These are phyloP conservation scores for Leccinum barrowsii DNA, from an alignment of 768 basidiomycete genomes.

Conservation along the genomic window DNA sequence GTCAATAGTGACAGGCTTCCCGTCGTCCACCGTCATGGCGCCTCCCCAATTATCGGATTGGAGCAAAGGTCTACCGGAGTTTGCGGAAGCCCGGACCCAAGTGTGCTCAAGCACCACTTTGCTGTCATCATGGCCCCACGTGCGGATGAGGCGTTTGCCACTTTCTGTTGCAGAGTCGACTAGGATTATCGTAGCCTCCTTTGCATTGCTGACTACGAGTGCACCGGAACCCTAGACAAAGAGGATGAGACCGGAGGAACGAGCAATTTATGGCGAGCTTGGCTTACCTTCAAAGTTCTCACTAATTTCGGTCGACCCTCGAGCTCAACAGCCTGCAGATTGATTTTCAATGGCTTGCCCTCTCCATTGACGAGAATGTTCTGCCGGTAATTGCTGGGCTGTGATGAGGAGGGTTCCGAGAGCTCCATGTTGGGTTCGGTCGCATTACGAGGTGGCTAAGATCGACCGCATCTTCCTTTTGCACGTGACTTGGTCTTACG, in stretches of 20 bases:
- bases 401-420: slow-evolving; percentile 16
- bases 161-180: slow-evolving; percentile 51
- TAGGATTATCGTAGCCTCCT: slow-evolving; percentile 53
- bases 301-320: slow-evolving; percentile 48
- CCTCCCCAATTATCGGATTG: slow-evolving; percentile 54
- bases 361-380: slow-evolving; percentile 38
- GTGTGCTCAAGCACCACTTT: slow-evolving; percentile 49
- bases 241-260: slow-evolving; percentile 4
- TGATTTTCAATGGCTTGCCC: slow-evolving; percentile 46
- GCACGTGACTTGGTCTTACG: slow-evolving; percentile 12
- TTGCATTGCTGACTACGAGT: slow-evolving; percentile 45
- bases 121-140: slow-evolving; percentile 48
- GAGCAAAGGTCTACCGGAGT: slow-evolving; percentile 42
- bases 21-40: slow-evolving; percentile 31
- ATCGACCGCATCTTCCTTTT: neutral
- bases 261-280: neutral
- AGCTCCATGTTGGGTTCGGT: slow-evolving; percentile 19
- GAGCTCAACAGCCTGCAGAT: slow-evolving; percentile 56
- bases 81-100: slow-evolving; percentile 51
- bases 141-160: slow-evolving; percentile 54
- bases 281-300: slow-evolving; percentile 44
- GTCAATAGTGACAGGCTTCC: slow-evolving; percentile 32
- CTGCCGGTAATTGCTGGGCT: slow-evolving; percentile 8
- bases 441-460: neutral
- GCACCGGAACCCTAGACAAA: slow-evolving; percentile 54